These are phyloP conservation scores for Perkinsus chesapeaki DNA, from an alignment of 169 alveolate species.

Conservation along the genomic window DNA sequence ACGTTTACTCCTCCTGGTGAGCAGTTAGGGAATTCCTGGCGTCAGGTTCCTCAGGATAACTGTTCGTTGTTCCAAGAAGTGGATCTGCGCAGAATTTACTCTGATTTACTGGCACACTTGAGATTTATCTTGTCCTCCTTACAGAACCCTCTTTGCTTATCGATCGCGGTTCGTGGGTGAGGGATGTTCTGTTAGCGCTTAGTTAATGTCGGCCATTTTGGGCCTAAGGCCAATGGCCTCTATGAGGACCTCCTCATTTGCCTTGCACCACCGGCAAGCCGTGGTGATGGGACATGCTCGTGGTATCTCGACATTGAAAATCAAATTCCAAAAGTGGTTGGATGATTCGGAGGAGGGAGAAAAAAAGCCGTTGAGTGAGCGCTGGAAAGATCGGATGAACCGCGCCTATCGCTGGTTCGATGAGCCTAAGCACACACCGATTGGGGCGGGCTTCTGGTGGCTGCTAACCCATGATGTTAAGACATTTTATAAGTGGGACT, in stretches of 20 bases:
- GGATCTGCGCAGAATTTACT: no score
- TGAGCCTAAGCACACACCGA: background rate
- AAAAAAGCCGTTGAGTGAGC: background rate
- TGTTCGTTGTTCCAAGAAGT: background rate
- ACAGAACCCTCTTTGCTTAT: no score
- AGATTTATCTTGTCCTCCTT: no score
- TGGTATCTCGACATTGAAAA: background rate
- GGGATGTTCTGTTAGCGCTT: no score
- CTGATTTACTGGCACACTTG: no score
- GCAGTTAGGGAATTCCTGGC: background rate
- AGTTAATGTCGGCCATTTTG: no score
- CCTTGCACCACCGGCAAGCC: background rate
- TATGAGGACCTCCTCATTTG: background rate
- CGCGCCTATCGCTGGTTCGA: background rate
- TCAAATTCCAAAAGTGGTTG: background rate
- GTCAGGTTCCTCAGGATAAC: background rate
- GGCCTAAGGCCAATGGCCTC: no score
- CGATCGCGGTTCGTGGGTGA: no score
- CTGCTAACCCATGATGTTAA: background rate
- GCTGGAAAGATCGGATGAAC: background rate
- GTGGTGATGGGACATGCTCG: background rate
- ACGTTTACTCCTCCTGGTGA: background rate
- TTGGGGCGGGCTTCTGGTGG: conserved; percentile 2
- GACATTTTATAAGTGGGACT: background rate
- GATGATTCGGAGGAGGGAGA: background rate